phyloP scores from a whole-genome alignment of 1,139 yeast species.

The Yamadazyma triangularis region DNA sequence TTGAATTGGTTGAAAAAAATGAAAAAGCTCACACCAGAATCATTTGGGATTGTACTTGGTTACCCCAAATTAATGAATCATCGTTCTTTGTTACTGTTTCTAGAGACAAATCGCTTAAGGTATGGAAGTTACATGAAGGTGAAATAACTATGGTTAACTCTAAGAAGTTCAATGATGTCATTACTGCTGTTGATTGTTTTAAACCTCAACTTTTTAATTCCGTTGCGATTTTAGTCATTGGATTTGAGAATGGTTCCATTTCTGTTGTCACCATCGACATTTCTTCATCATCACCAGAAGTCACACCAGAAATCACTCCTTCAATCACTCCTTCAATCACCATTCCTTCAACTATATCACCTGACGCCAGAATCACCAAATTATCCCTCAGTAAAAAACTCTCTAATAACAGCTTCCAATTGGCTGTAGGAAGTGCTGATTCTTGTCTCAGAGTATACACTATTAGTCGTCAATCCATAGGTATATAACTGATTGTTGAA shows the following conservation, averaged over 20 bases:
- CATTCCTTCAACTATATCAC: too few species aligned
- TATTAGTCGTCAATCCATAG: too few species aligned
- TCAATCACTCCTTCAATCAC: conserved; percentile 54
- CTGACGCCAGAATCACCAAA: conserved; percentile 54
- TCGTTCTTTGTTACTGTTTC: conserved; percentile 71
- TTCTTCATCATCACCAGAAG: conserved; percentile 19
- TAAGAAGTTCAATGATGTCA: conserved; percentile 49
- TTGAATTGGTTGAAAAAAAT: conserved; percentile 42
- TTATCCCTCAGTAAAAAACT: too few species aligned
- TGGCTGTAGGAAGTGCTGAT: conserved; percentile 73
- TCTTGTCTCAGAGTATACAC: conserved; percentile 59
- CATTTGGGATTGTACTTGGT: conserved; percentile 95
- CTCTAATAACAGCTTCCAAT: conserved; percentile 39
- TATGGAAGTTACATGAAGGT: conserved; percentile 50
- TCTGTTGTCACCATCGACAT: conserved; percentile 21
- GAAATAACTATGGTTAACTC: conserved; percentile 24
- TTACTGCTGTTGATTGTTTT: conserved; percentile 68
- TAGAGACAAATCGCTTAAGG: conserved; percentile 74
- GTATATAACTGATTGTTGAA: too few species aligned
- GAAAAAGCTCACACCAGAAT: conserved; percentile 85
- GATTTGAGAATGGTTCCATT: conserved; percentile 60
- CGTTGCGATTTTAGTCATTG: conserved; percentile 54
- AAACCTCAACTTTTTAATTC: conserved; percentile 16
- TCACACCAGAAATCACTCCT: conserved; percentile 26
- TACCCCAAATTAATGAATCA: conserved; percentile 37